phyloP scores from a whole-genome alignment of 2,329 filamentous ascomycete genomes.

The Fusarium illudens region DNA sequence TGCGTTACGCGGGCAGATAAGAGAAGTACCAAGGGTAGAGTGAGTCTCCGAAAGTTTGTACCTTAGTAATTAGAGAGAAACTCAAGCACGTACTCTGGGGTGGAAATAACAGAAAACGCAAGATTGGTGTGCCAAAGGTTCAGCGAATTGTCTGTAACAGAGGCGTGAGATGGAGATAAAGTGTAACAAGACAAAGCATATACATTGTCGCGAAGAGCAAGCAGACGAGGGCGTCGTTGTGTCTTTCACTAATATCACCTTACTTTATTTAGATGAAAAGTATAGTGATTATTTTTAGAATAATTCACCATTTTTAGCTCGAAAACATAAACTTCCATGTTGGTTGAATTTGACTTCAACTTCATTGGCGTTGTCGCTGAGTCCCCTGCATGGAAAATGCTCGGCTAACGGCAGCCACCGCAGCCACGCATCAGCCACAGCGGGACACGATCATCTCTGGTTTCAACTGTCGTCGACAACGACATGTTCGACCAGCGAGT shows the following conservation, averaged over 20 bases:
- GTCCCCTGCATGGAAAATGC: slow-evolving; percentile 32
- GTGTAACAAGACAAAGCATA: neutral
- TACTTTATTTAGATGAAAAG: too few species aligned
- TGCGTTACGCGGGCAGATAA: too few species aligned
- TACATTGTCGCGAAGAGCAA: neutral
- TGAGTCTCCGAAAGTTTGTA: neutral
- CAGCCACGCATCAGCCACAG: slow-evolving; percentile 41
- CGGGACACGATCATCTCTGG: slow-evolving; percentile 40
- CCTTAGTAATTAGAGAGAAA: neutral
- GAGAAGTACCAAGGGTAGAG: too few species aligned
- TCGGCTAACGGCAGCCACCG: slow-evolving; percentile 34
- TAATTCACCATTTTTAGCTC: neutral
- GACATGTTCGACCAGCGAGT: slow-evolving; percentile 32
- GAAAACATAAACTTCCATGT: neutral
- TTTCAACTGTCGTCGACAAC: slow-evolving; percentile 40
- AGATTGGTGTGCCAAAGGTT: neutral
- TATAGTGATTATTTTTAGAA: too few species aligned
- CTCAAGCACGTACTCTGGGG: neutral
- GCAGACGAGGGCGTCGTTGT: too few species aligned
- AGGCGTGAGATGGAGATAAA: neutral
- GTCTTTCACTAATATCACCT: too few species aligned
- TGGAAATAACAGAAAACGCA: neutral
- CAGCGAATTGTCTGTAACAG: neutral
- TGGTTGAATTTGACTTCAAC: neutral
- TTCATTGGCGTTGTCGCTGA: neutral